Conservation (phyloP, 2,329 filamentous ascomycete species). For the Venturia nashicola region DNA sequence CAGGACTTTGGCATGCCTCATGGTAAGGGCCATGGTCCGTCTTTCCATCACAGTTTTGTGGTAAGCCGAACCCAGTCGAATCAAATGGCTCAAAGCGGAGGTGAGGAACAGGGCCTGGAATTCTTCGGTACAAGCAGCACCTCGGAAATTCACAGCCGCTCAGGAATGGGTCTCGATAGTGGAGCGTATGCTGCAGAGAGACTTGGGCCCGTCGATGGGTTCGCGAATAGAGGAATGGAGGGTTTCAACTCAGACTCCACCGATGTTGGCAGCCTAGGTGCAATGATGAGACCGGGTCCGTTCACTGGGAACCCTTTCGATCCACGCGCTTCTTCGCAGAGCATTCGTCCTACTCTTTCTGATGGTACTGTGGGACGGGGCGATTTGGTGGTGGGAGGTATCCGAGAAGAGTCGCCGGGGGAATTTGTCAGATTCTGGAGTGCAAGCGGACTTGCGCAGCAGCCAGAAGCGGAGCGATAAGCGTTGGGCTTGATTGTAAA, state of each 20-base stretch:
- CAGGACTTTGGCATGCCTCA: not conserved
- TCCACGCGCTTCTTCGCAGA: not conserved
- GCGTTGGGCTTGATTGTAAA: not conserved
- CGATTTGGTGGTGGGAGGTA: not conserved
- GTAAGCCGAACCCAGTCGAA: not conserved
- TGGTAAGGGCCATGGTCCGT: not conserved
- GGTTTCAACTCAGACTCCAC: too few species aligned
- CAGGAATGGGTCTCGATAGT: too few species aligned
- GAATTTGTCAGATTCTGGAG: not conserved
- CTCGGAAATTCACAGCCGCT: too few species aligned
- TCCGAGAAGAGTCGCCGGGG: not conserved
- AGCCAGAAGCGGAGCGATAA: not conserved
- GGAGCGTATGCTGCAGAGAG: too few species aligned
- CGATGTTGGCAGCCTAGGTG: not conserved
- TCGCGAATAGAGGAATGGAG: too few species aligned
- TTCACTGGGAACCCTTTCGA: not conserved
- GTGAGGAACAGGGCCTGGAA: too few species aligned
- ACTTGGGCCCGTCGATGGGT: too few species aligned
- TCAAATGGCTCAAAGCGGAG: not conserved
- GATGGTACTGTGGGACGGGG: not conserved
- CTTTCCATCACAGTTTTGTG: not conserved
- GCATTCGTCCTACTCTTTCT: not conserved
- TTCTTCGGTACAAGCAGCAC: too few species aligned
- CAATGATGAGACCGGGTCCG: not conserved
- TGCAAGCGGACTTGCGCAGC: not conserved